phyloP scores from a whole-genome alignment of 139 green algal species.

The Diplosphaera chodatii region DNA sequence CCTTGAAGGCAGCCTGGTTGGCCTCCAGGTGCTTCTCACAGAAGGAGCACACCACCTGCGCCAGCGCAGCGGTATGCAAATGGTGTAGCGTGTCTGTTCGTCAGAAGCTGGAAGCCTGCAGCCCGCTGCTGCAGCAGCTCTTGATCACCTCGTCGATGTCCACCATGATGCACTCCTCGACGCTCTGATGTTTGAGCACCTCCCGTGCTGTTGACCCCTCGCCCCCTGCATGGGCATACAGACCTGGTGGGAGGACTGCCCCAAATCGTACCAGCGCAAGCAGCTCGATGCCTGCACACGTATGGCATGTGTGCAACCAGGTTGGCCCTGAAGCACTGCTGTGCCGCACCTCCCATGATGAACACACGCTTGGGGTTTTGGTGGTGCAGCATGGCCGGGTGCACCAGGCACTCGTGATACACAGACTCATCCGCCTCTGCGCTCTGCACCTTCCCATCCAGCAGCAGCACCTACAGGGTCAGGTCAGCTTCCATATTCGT shows the following conservation, averaged over 20 bases:
- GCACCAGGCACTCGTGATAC: slow-evolving; percentile 85
- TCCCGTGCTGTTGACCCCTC: slow-evolving; percentile 81
- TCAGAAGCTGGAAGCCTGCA: too few species aligned
- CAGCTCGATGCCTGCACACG: too few species aligned
- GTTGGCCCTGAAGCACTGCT: too few species aligned
- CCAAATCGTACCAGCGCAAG: too few species aligned
- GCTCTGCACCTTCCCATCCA: slow-evolving; percentile 85
- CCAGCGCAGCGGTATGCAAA: too few species aligned
- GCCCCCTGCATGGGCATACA: slow-evolving; percentile 47
- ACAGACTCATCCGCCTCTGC: slow-evolving; percentile 78
- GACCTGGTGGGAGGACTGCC: too few species aligned
- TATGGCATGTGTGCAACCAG: too few species aligned
- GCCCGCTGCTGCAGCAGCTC: too few species aligned
- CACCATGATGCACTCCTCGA: slow-evolving; percentile 83
- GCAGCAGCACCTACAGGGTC: slow-evolving; percentile 62
- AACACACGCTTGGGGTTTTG: slow-evolving; percentile 71
- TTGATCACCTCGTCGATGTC: slow-evolving; percentile 92
- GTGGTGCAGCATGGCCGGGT: slow-evolving; percentile 81
- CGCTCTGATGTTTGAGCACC: slow-evolving; percentile 66
- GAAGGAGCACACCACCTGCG: slow-evolving; percentile 69
- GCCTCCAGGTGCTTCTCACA: slow-evolving; percentile 71
- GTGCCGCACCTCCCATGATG: slow-evolving; percentile 63
- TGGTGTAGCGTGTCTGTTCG: background rate
- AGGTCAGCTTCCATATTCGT: too few species aligned
- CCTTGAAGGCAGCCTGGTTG: slow-evolving; percentile 71